Conservation (phyloP, 192 early-diverging fungal species). For the Coemansia sp. region DNA sequence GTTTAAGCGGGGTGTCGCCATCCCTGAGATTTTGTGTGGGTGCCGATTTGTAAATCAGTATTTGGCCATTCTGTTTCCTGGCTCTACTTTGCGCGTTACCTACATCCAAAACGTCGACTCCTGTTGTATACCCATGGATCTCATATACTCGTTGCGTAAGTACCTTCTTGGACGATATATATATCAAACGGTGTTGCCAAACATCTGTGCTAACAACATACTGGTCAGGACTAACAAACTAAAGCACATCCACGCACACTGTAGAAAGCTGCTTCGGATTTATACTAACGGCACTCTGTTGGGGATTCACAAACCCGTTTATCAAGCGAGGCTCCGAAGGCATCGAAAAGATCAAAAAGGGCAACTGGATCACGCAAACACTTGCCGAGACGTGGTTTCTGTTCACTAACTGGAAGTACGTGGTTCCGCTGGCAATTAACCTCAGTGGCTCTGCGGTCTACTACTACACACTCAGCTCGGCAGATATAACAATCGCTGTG, state of each 20-base stretch:
- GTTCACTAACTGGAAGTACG: conserved; percentile 87
- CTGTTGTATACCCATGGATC: neutral
- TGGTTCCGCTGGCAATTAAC: conserved; percentile 86
- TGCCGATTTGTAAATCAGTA: neutral
- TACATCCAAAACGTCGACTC: neutral
- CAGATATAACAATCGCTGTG: conserved; percentile 87
- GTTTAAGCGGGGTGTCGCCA: neutral
- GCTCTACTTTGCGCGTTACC: neutral
- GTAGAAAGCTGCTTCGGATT: conserved; percentile 54
- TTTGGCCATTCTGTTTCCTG: neutral
- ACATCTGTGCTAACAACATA: neutral
- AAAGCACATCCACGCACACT: neutral
- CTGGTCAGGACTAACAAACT: neutral
- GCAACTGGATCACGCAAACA: conserved; percentile 61
- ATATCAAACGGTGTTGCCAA: neutral
- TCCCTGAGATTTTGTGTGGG: neutral
- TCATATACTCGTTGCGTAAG: conserved; percentile 11
- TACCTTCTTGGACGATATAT: neutral
- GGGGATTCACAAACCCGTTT: conserved; percentile 97
- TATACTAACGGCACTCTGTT: conserved; percentile 78
- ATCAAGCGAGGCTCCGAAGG: conserved; percentile 86
- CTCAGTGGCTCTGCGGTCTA: conserved; percentile 90
- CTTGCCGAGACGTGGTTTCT: conserved; percentile 73
- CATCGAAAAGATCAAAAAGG: conserved; percentile 70
- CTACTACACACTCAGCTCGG: conserved; percentile 84